Conservation (phyloP, 2,329 filamentous ascomycete species). For the Apiospora marii region DNA sequence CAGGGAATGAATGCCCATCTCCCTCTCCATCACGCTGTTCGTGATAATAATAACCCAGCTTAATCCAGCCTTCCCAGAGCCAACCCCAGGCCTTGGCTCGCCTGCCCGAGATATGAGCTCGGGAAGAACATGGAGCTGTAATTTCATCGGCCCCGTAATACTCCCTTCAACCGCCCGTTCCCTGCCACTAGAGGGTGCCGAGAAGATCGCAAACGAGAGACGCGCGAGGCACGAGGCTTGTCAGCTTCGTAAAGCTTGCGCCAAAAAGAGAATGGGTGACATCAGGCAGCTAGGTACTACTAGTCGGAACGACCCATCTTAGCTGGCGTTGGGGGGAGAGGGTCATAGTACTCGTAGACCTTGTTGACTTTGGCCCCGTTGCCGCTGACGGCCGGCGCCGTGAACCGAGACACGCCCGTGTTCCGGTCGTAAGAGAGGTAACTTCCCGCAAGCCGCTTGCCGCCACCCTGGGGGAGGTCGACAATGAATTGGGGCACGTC, state of each 20-base stretch:
- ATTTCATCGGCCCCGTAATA: not conserved
- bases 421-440: slow-evolving; percentile 60
- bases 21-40: not conserved
- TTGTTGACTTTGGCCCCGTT: slow-evolving; percentile 52
- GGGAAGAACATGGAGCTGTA: not conserved
- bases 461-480: slow-evolving; percentile 69
- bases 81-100: slow-evolving; percentile 4
- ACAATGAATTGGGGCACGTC: slow-evolving; percentile 69
- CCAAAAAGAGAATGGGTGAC: not conserved
- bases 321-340: slow-evolving; percentile 40
- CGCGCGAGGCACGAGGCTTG: not conserved
- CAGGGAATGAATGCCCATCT: not conserved
- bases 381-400: slow-evolving; percentile 61
- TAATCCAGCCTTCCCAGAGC: not conserved
- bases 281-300: not conserved
- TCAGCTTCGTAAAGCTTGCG: not conserved
- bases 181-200: not conserved
- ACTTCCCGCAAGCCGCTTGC: slow-evolving; percentile 65
- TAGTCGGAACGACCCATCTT: not conserved
- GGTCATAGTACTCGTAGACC: slow-evolving; percentile 66
- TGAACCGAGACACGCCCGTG: slow-evolving; percentile 62
- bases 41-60: slow-evolving; percentile 3
- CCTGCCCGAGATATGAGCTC: not conserved
- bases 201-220: not conserved
- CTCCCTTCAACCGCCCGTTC: not conserved